Evolutionary conservation across 768 basidiomycete genomes (phyloP).

Genomic region (Mycena polygramma): DNA sequence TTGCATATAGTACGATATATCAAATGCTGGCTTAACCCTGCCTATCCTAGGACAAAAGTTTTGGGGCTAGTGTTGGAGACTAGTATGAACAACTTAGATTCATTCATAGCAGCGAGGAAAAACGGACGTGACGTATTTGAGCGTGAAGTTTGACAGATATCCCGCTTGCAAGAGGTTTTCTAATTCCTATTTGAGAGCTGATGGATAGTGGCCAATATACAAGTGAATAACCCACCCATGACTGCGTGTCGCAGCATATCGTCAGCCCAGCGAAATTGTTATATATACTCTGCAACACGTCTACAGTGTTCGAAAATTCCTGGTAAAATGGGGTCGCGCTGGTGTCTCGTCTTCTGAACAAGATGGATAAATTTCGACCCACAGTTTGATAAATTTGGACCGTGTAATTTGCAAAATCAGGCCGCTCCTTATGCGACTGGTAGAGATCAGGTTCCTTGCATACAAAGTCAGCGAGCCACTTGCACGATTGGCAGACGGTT

Average conservation of each 20-base stretch:
- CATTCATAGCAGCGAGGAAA: neutral
- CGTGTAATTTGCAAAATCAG: neutral
- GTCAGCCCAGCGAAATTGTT: neutral
- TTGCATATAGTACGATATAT: neutral
- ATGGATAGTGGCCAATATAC: neutral
- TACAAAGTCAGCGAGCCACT: neutral
- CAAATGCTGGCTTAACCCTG: neutral
- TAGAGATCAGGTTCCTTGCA: slow-evolving; percentile 6
- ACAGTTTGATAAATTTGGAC: neutral
- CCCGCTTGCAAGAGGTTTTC: neutral
- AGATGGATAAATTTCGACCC: neutral
- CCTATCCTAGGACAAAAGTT: neutral
- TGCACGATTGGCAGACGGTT: neutral
- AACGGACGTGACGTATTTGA: slow-evolving; percentile 4
- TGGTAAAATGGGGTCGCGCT: neutral
- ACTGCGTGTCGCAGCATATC: neutral
- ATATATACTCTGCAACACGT: neutral
- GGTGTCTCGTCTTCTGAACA: too few species aligned
- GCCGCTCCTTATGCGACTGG: neutral
- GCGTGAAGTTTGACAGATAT: slow-evolving; percentile 5
- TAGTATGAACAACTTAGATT: neutral
- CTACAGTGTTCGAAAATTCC: neutral
- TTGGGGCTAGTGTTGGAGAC: neutral
- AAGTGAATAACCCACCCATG: neutral
- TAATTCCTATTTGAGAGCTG: neutral